Evolutionary conservation across 2,329 filamentous ascomycete species (phyloP).

Genomic region (Alternaria atra): DNA sequence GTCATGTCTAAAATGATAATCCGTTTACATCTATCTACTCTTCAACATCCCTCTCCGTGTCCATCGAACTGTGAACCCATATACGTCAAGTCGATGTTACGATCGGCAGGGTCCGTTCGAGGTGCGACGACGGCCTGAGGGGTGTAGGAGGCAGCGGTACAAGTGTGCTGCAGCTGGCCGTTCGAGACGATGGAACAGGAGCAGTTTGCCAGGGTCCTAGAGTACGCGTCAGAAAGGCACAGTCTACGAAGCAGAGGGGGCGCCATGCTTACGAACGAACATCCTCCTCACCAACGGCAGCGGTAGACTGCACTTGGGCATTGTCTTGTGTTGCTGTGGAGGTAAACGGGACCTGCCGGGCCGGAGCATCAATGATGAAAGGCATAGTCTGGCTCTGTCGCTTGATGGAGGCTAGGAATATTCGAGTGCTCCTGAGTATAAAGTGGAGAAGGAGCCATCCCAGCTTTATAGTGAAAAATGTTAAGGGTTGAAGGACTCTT

Average conservation of each 20-base stretch:
- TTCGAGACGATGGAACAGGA: neutral
- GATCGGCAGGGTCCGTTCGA: neutral
- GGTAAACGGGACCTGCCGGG: neutral
- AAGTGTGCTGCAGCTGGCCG: neutral
- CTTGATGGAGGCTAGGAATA: neutral
- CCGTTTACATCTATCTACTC: neutral
- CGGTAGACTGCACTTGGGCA: neutral
- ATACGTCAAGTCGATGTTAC: neutral
- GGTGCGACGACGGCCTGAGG: neutral
- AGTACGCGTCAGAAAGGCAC: neutral
- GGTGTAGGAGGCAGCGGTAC: neutral
- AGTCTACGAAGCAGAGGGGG: neutral
- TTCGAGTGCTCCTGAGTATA: neutral
- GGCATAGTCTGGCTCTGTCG: neutral
- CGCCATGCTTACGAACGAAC: neutral
- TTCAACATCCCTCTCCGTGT: neutral
- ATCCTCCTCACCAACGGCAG: neutral
- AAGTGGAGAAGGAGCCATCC: neutral
- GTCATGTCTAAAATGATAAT: neutral
- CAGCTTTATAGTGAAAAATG: neutral
- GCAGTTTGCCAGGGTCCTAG: neutral
- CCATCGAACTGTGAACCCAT: conserved; percentile 6
- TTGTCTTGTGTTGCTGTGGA: neutral
- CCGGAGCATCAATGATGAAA: neutral
- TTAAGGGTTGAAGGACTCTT: neutral